Base-by-base conservation (phyloP, 495 filamentous ascomycete genomes). In the Xylaria curta region DNA sequence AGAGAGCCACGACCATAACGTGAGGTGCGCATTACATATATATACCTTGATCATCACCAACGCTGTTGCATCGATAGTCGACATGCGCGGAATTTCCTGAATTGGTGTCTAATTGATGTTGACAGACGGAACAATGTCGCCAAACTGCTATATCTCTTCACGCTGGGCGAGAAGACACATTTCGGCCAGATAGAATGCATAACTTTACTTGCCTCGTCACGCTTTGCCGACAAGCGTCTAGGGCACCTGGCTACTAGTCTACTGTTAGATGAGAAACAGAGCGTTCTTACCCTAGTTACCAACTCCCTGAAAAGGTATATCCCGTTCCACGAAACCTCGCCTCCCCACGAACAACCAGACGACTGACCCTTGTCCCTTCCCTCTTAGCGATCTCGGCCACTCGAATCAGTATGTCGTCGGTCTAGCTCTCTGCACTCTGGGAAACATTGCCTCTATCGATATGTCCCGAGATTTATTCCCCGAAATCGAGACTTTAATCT, bases 171-270 rank as follows among this genome's bases (percentile, higher is more conserved):
- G 81, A 89, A 96, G 70, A 99, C 96, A 71, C 96, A 99, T 84
- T 99, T 99, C 79, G 96, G 96, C 65, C 96, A 99, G 85, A 98
- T 99, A 82, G 96, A 99, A 91, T 99, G 96, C 82, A 87, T 99
- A 78, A 99, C 98, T 82, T 87, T 99, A 56, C 89, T 99, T 21
- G 96, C 96, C 67, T 98, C 97, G 13, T 95, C 97, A 71, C 93
- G 95, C 49, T 99, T 99, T 80, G 96, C 97, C 74, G 96, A 99
- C 87, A 99, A 99, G 85, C 91, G 96, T 53, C 82, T 99, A 77
- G 96, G 96, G 31, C 98, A 99, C 80, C 84, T 99, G 71, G 96
- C 97, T 28, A 98, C 96, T 0, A 99, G 98, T 90, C 83, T 99
- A 75, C 82, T 99, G 77, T 83, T 99, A 73, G 96, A 99, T 81